A percentile compares a stretch with the other conserved stretches of the same genome.
These are phyloP conservation scores for Xylaria sp. DNA, from an alignment of 2,329 filamentous ascomycete genomes.

Conservation along the genomic window DNA sequence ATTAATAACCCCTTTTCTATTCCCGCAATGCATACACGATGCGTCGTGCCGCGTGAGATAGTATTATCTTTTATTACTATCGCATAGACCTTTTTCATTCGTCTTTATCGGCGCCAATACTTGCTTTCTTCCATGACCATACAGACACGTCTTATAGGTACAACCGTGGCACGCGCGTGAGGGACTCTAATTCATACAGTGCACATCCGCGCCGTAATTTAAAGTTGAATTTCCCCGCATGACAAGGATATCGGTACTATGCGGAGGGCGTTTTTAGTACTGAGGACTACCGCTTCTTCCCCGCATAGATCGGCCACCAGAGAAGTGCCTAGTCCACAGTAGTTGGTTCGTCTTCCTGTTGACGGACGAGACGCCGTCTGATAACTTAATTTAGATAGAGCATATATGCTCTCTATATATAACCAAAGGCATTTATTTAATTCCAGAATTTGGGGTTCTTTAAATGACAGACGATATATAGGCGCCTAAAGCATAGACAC, in stretches of 20 bases:
- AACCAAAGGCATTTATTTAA: too few species aligned
- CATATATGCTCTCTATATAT: too few species aligned
- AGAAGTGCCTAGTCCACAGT: not conserved
- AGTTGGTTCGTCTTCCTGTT: not conserved
- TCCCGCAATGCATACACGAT: slow-evolving; percentile 47
- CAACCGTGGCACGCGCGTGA: not conserved
- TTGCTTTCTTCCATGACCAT: slow-evolving; percentile 7
- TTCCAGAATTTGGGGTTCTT: not conserved
- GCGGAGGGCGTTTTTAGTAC: not conserved
- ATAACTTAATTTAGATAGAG: not conserved
- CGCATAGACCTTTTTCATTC: slow-evolving; percentile 1
- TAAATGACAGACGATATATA: not conserved
- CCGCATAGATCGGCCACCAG: slow-evolving; percentile 20
- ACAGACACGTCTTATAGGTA: slow-evolving; percentile 3
- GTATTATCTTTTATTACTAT: slow-evolving; percentile 9
- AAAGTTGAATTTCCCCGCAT: slow-evolving; percentile 25
- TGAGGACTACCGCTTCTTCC: slow-evolving; percentile 28
- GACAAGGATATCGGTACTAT: not conserved
- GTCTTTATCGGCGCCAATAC: not conserved
- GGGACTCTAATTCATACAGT: not conserved
- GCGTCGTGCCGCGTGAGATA: slow-evolving; percentile 37
- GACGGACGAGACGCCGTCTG: not conserved
- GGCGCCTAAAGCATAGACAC: too few species aligned
- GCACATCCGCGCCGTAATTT: slow-evolving; percentile 3
- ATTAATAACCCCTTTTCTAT: slow-evolving; percentile 14